phyloP scores from a whole-genome alignment of 2,329 filamentous ascomycete genomes.

The Aspergillus brunneoviolaceus region DNA sequence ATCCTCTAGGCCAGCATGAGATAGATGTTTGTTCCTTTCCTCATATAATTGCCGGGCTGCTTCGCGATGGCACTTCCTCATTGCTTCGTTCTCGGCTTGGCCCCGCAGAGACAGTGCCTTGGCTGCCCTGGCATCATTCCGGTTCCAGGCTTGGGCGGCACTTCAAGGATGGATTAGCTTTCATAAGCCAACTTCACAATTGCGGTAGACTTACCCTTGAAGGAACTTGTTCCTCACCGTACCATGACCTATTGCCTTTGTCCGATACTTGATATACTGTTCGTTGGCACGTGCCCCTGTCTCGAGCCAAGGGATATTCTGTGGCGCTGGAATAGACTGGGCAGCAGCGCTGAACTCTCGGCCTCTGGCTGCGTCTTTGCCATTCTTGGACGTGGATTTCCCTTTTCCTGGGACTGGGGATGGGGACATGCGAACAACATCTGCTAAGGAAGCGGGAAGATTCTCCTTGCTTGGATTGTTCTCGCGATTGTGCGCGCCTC shows the following conservation, averaged over 20 bases:
- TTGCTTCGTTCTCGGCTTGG: slow-evolving; percentile 93
- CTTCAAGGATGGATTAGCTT: slow-evolving; percentile 47
- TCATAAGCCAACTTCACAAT: not conserved
- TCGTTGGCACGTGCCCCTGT: slow-evolving; percentile 89
- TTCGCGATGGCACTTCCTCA: slow-evolving; percentile 95
- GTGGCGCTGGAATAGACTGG: slow-evolving; percentile 79
- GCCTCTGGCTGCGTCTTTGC: slow-evolving; percentile 61
- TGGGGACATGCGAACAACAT: slow-evolving; percentile 93
- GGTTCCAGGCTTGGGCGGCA: slow-evolving; percentile 97
- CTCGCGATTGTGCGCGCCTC: slow-evolving; percentile 67
- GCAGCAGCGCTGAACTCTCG: slow-evolving; percentile 79
- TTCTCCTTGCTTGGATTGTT: slow-evolving; percentile 64
- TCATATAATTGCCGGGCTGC: slow-evolving; percentile 90
- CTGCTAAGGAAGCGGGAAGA: slow-evolving; percentile 75
- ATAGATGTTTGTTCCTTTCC: slow-evolving; percentile 75
- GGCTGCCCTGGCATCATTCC: slow-evolving; percentile 92
- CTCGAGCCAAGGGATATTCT: slow-evolving; percentile 94
- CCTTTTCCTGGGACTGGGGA: slow-evolving; percentile 66
- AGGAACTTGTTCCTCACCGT: slow-evolving; percentile 95
- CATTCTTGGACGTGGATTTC: slow-evolving; percentile 57
- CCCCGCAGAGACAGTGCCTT: slow-evolving; percentile 92
- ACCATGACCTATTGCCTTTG: slow-evolving; percentile 96
- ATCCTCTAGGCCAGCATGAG: slow-evolving; percentile 42
- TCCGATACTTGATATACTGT: slow-evolving; percentile 89
- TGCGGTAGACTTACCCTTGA: slow-evolving; percentile 65